Base-by-base conservation (phyloP, 2,329 filamentous ascomycete genomes). In the Paramyrothecium sp. region DNA sequence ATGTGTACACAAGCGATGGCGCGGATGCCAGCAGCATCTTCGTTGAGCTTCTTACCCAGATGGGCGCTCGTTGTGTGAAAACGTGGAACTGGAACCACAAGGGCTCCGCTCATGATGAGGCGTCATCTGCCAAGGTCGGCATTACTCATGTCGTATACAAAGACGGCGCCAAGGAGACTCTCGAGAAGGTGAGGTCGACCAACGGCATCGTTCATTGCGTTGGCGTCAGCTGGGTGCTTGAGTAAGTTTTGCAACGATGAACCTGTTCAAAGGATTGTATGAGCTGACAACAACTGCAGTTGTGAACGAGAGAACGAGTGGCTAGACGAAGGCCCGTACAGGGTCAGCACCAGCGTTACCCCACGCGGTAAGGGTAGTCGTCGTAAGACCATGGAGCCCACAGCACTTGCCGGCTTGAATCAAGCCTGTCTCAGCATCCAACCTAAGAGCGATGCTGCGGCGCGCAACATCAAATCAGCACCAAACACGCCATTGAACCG, bases 121-220 rank as follows among this genome's bases (percentile, higher is more conserved):
- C 68, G 7, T 70, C 72, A 16, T 69, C 72, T 47, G 70, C 70
- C 52, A 89, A 86, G 69, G 78, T 91, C 58, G 89, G 88, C 5
- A 91, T 96, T 65, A 96, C 92, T 0, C 92, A 97, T 68, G 90
- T 97, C 8, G 86, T 97, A 7, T 97, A 88, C 79, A 97, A 96
- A 71, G 92, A 96, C 67, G 92, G 92, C 50, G 87, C 87, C 47
- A 88, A 89, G 67, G 81, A 88, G 23, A 96, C 92, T 1, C 74
- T 97, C 62, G 89, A 96, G 69, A 96, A 92, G 73, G 89, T 94
- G 7, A 81, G 86, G 57, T 83, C 89, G 65, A 87, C 85, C 44
- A 81, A 84, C 16, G 91, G 91, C 7, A 79, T 90, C 30, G 90
- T 97, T 41, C 87, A 91, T 64, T 96, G 92, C 73, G 91, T 97